Conservation (phyloP, 352 stramenopile genomes). For the Pythium insidiosum region DNA sequence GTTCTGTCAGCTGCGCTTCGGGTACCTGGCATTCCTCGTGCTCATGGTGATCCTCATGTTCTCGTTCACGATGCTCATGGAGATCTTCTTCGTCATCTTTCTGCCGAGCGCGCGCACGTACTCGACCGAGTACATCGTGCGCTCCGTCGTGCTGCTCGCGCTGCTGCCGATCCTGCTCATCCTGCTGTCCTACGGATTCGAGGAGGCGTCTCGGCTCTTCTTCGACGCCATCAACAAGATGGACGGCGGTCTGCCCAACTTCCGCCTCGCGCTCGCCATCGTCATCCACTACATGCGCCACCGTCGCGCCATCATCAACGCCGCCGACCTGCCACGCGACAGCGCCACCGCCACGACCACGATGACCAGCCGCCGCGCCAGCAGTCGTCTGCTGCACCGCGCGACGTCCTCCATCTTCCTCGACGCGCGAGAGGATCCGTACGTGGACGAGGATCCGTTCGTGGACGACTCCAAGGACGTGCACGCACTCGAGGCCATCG, state of each 20-base stretch:
- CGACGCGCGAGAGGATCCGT: slow-evolving; percentile 43
- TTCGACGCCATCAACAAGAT: slow-evolving; percentile 64
- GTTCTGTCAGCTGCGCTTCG: slow-evolving; percentile 67
- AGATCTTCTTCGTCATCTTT: slow-evolving; percentile 84
- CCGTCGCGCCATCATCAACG: slow-evolving; percentile 30
- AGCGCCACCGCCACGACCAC: background rate
- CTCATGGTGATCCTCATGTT: slow-evolving; percentile 81
- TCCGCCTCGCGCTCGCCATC: slow-evolving; percentile 62
- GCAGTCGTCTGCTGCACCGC: too few species aligned
- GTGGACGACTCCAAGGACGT: slow-evolving; percentile 40
- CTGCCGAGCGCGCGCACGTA: slow-evolving; percentile 60
- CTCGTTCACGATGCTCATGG: slow-evolving; percentile 79
- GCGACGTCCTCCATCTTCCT: slow-evolving; percentile 33
- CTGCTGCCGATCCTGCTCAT: slow-evolving; percentile 58
- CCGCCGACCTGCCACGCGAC: background rate
- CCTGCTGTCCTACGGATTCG: slow-evolving; percentile 78
- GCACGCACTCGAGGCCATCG: background rate
- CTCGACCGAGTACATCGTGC: slow-evolving; percentile 52
- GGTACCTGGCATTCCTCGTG: slow-evolving; percentile 76
- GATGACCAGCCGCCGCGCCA: background rate
- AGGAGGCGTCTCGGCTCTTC: slow-evolving; percentile 60
- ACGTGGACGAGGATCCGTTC: slow-evolving; percentile 43
- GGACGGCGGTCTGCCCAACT: slow-evolving; percentile 65
- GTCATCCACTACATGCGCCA: slow-evolving; percentile 77
- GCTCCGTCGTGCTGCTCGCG: slow-evolving; percentile 45